These are phyloP conservation scores for Vitis labrusca DNA, from an alignment of 164 flowering plant species.

Conservation along the genomic window DNA sequence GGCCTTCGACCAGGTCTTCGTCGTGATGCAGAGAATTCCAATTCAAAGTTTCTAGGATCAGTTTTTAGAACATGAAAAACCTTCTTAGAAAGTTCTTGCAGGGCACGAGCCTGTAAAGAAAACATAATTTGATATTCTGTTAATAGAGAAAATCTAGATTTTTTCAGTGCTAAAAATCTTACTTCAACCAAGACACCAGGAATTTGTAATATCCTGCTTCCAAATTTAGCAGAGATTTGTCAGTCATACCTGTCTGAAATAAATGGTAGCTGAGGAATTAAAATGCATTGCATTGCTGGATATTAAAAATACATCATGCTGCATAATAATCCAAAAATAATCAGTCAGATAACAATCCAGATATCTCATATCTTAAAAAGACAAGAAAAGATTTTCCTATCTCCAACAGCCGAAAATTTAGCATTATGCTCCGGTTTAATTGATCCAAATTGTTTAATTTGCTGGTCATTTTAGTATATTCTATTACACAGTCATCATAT, in stretches of 20 bases:
- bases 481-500: too few relatives aligned
- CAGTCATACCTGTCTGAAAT: constrained; percentile 59
- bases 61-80: constrained; percentile 50
- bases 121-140: background rate
- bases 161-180: background rate
- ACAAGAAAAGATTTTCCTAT: too few relatives aligned
- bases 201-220: background rate
- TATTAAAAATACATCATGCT: constrained; percentile 70
- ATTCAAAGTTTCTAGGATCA: constrained; percentile 56
- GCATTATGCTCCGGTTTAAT: too few relatives aligned
- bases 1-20: constrained; percentile 36
- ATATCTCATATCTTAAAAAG: too few relatives aligned
- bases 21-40: constrained; percentile 35
- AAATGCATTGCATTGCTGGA: constrained; percentile 74
- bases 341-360: constrained; percentile 1
- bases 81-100: constrained; percentile 58
- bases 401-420: too few relatives aligned
- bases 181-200: background rate
- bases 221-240: background rate
- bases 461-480: too few relatives aligned
- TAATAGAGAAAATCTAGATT: background rate
- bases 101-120: constrained; percentile 56
- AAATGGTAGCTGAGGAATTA: constrained; percentile 51
- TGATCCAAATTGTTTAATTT: too few relatives aligned
- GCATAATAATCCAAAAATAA: constrained; percentile 23